Evolutionary conservation across 2,329 filamentous ascomycete genomes (phyloP).

Genomic region (Alternaria metachromatica): DNA sequence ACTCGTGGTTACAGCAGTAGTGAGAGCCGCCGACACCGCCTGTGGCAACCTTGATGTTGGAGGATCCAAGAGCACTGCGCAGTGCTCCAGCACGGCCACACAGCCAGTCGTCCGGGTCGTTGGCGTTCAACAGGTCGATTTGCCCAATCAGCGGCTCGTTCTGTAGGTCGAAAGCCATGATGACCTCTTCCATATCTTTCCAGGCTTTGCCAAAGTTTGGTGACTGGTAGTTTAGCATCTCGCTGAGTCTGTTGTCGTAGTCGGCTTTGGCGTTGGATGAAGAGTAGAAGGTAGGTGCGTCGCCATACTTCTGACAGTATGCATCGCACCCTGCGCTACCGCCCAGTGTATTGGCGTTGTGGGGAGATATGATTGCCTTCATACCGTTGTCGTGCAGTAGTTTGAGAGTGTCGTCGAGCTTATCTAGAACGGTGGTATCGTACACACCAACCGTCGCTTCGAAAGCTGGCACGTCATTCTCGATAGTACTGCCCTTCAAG

Average conservation of each 20-base stretch:
- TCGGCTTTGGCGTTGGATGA: conserved; percentile 2
- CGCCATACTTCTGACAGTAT: neutral
- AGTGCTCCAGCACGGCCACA: neutral
- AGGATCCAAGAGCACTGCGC: neutral
- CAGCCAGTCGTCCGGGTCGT: neutral
- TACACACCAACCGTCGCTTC: neutral
- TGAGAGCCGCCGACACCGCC: neutral
- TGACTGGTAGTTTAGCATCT: neutral
- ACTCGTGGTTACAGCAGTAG: neutral
- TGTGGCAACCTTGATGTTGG: neutral
- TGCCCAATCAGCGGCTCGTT: neutral
- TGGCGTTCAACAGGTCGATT: neutral
- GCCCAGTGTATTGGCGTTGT: neutral
- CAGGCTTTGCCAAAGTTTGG: neutral
- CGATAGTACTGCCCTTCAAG: neutral
- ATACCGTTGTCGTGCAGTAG: neutral
- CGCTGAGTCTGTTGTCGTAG: neutral
- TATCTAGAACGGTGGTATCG: neutral
- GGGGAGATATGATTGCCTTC: neutral
- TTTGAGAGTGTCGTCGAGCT: neutral
- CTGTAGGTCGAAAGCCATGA: neutral
- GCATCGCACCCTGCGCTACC: neutral
- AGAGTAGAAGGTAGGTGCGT: neutral
- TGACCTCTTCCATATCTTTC: neutral
- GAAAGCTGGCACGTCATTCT: neutral